These are phyloP conservation scores for Fusarium albidum DNA, from an alignment of 2,329 filamentous ascomycete species.

Conservation along the genomic window DNA sequence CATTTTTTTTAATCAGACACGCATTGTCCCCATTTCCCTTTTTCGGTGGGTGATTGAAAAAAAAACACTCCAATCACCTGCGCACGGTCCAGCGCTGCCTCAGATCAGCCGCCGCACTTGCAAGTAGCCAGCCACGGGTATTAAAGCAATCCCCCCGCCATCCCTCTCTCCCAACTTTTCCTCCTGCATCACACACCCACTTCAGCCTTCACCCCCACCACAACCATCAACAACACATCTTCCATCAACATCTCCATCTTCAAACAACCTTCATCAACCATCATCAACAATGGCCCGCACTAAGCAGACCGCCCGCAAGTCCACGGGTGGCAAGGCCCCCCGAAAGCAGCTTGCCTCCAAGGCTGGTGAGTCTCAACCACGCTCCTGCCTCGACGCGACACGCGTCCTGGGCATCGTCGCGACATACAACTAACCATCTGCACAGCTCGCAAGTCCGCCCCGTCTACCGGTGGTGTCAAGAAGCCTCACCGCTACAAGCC, in stretches of 20 bases:
- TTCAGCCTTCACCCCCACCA: conserved; percentile 42
- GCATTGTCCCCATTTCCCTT: conserved; percentile 35
- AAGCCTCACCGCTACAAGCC: conserved; percentile 93
- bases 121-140: conserved; percentile 45
- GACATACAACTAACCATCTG: conserved; percentile 17
- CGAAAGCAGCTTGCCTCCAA: conserved; percentile 99
- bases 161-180: conserved; percentile 46
- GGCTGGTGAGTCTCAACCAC: conserved; percentile 63
- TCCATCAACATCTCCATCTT: conserved; percentile 44
- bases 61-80: conserved; percentile 31
- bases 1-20: conserved; percentile 30
- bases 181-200: conserved; percentile 54
- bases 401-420: conserved; percentile 12
- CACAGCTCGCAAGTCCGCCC: conserved; percentile 87
- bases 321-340: conserved; percentile 80
- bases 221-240: conserved; percentile 36
- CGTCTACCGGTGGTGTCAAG: conserved; percentile 96
- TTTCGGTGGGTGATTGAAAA: conserved; percentile 38
- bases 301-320: conserved; percentile 77
- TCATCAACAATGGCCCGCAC: conserved; percentile 67
- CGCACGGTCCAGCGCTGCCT: conserved; percentile 34
- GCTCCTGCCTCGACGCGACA: conserved; percentile 15
- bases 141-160: conserved; percentile 57
- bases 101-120: conserved; percentile 50
- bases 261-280: conserved; percentile 40